Base-by-base conservation (phyloP, 2,329 filamentous ascomycete genomes). In the Aschersonia sp. region DNA sequence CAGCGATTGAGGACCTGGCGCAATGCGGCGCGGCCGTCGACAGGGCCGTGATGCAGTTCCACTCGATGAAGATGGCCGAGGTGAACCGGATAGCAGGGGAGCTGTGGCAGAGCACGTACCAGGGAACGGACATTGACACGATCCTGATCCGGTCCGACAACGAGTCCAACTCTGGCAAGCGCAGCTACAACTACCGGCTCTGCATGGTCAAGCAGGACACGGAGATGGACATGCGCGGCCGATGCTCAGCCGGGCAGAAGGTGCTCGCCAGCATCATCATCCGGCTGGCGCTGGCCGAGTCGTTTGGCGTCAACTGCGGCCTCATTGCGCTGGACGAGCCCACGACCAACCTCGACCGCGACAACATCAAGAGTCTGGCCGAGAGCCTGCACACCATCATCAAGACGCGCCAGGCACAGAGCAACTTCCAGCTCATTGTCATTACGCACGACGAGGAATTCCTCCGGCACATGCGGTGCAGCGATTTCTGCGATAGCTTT, bases 361-460 rank as follows among this genome's bases (percentile, higher is more conserved):
- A 96, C 68, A 98, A 98, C 65, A 97, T 97, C 64, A 81, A 83
- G 52, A 86, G 86, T 51, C 75, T 98, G 42, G 92, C 92, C 7
- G 76, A 84, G 62, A 87, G 85, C 44, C 68, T 98, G 57, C 83
- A 92, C 58, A 78, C 82, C 57, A 95, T 98, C 59, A 97, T 98
- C 67, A 76, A 83, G 57, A 70, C 81, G 12, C 80, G 94, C 6
- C 79, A 85, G 62, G 79, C 83, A 52, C 92, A 98, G 72, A 78
- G 81, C 48, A 98, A 98, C 63, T 96, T 98, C 66, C 94, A 98
- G 70, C 78, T 98, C 48, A 92, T 98, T 60, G 87, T 98, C 59
- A 98, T 98, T 63, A 98, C 92, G 5, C 92, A 98, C 71, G 92
- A 98, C 67, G 94, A 97, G 68, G 87, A 95, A 59, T 98, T 98